These are phyloP conservation scores for Botrytis sinoallii DNA, from an alignment of 2,329 filamentous ascomycete species.

Conservation along the genomic window DNA sequence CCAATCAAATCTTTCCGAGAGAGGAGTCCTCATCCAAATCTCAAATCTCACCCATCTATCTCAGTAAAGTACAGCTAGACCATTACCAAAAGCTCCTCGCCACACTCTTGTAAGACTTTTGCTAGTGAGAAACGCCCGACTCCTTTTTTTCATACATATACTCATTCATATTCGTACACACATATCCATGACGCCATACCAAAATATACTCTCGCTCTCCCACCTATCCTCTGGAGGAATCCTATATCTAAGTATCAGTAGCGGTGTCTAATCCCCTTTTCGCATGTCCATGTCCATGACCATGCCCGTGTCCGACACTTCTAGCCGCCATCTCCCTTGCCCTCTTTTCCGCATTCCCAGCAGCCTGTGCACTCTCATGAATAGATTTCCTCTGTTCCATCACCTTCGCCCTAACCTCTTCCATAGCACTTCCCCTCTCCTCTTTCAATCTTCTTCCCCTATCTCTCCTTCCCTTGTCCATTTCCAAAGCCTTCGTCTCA, in stretches of 20 bases:
- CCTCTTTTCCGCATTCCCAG: not conserved
- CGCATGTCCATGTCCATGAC: not conserved
- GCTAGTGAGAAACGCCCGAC: not conserved
- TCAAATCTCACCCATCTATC: not conserved
- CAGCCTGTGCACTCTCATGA: not conserved
- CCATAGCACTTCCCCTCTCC: constrained; percentile 24
- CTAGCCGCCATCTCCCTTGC: not conserved
- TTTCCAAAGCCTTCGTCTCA: constrained; percentile 29
- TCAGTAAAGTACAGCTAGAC: not conserved
- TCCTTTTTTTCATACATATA: not conserved
- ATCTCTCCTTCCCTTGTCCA: constrained; percentile 29
- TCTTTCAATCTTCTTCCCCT: constrained; percentile 31
- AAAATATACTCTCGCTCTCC: not conserved
- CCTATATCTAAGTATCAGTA: not conserved
- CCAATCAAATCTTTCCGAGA: not conserved
- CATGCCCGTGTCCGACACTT: not conserved
- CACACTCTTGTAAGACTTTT: not conserved
- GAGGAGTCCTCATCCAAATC: not conserved
- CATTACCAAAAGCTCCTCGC: not conserved
- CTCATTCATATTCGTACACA: constrained; percentile 8
- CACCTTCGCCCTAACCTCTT: constrained; percentile 22
- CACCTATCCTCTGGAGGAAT: not conserved
- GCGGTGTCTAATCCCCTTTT: not conserved
- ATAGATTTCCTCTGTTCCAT: constrained; percentile 12
- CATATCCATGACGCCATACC: not conserved